phyloP scores from a whole-genome alignment of 192 early-diverging fungal species.

The Pilaira anomala region DNA sequence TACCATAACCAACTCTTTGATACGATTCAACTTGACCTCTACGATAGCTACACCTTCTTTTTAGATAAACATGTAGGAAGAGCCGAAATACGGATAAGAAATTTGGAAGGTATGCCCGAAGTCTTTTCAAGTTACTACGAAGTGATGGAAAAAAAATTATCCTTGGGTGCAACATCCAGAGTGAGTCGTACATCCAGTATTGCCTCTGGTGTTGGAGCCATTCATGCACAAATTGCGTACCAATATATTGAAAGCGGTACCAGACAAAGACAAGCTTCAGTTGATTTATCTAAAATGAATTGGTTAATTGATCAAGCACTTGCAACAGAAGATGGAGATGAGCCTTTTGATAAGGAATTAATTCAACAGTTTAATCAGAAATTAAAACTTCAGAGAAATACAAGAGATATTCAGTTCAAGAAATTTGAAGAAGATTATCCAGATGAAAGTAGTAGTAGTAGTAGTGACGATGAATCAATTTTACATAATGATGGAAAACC shows the following conservation, averaged over 20 bases:
- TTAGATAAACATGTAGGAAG: constrained; percentile 66
- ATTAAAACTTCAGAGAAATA: constrained; percentile 1
- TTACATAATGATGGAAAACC: neutral
- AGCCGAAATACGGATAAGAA: constrained; percentile 62
- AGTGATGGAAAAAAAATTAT: constrained; percentile 70
- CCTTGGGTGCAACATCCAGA: constrained; percentile 58
- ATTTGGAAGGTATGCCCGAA: constrained; percentile 66
- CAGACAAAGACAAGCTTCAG: neutral
- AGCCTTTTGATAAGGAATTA: constrained; percentile 2
- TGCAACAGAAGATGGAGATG: neutral
- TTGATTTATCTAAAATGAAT: constrained; percentile 9
- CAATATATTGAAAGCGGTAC: constrained; percentile 32
- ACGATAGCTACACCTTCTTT: constrained; percentile 56
- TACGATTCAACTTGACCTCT: constrained; percentile 67
- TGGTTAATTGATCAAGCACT: neutral
- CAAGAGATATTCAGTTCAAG: constrained; percentile 6
- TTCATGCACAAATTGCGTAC: constrained; percentile 69
- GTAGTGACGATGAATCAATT: constrained; percentile 3
- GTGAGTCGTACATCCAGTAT: constrained; percentile 31
- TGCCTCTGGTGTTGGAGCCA: constrained; percentile 61
- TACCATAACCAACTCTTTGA: constrained; percentile 79
- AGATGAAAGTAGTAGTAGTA: constrained; percentile 20
- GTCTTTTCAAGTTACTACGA: constrained; percentile 72
- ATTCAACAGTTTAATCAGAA: constrained; percentile 8
- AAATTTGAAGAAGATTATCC: constrained; percentile 23